Evolutionary conservation across 768 basidiomycete genomes (phyloP).

Genomic region (Galerina sulciceps): DNA sequence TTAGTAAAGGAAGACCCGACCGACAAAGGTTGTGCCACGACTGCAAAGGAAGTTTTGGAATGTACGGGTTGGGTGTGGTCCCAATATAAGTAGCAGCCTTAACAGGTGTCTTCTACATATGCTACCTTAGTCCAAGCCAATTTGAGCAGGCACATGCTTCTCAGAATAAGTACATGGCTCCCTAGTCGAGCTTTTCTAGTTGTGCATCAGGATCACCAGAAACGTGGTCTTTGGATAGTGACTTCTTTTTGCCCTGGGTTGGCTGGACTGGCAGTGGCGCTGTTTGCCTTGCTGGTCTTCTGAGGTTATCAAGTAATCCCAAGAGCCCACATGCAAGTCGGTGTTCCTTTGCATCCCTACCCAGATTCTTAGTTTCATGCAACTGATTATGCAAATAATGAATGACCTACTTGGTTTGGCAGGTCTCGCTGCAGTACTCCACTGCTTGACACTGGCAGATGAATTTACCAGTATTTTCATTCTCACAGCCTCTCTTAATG

Average conservation of each 20-base stretch:
- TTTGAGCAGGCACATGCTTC: too few species aligned
- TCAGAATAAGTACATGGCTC: too few species aligned
- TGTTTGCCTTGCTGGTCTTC: background rate
- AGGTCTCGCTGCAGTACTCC: constrained; percentile 7
- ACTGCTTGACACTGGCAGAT: background rate
- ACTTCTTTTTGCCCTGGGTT: background rate
- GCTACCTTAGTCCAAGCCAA: too few species aligned
- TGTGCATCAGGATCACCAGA: too few species aligned
- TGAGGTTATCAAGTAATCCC: background rate
- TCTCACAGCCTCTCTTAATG: constrained; percentile 6
- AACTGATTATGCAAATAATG: background rate
- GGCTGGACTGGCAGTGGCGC: background rate
- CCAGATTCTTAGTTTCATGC: background rate
- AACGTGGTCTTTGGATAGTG: background rate
- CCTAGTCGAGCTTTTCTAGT: background rate
- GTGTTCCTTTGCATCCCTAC: constrained; percentile 1
- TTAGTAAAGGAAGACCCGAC: background rate
- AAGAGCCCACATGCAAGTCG: background rate
- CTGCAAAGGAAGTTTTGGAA: background rate
- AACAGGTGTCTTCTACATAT: too few species aligned
- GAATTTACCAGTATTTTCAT: background rate
- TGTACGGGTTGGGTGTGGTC: background rate
- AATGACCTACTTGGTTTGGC: constrained; percentile 1
- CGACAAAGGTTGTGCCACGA: background rate
- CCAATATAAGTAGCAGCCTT: too few species aligned